phyloP scores from a whole-genome alignment of 139 green algal species.

The Tetradesmus lagerheimii region DNA sequence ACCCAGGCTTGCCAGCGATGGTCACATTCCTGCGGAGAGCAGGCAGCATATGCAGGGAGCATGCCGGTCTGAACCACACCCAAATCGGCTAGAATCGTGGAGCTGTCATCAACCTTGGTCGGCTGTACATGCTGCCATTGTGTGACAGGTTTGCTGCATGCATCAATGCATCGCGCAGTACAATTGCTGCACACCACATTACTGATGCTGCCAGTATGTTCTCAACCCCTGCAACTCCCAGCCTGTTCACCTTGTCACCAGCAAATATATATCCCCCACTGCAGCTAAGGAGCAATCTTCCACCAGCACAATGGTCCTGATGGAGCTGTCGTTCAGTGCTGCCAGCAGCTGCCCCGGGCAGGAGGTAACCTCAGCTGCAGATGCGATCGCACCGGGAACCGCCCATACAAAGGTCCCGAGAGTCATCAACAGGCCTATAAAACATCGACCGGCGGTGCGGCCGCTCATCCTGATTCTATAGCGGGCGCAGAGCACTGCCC shows the following conservation, averaged over 20 bases:
- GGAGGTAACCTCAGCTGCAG: not conserved
- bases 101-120: too few species aligned
- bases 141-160: too few species aligned
- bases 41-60: too few species aligned
- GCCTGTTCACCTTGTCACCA: not conserved
- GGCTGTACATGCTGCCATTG: too few species aligned
- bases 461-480: not conserved
- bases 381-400: not conserved
- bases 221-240: too few species aligned
- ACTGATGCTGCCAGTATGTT: too few species aligned
- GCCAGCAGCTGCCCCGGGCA: not conserved
- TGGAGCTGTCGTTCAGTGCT: not conserved
- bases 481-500: not conserved
- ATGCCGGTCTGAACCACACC: too few species aligned
- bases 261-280: not conserved
- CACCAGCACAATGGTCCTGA: not conserved
- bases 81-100: too few species aligned
- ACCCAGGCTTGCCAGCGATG: not conserved
- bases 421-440: not conserved
- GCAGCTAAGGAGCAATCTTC: not conserved
- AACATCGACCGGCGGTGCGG: not conserved
- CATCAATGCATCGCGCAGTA: too few species aligned
- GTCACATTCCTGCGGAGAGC: not conserved
- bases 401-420: not conserved
- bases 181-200: too few species aligned